A percentile compares a stretch with the other conserved stretches of the same genome.
phyloP scores from a whole-genome alignment of 2,329 filamentous ascomycete species.

The Massarina eburnea region DNA sequence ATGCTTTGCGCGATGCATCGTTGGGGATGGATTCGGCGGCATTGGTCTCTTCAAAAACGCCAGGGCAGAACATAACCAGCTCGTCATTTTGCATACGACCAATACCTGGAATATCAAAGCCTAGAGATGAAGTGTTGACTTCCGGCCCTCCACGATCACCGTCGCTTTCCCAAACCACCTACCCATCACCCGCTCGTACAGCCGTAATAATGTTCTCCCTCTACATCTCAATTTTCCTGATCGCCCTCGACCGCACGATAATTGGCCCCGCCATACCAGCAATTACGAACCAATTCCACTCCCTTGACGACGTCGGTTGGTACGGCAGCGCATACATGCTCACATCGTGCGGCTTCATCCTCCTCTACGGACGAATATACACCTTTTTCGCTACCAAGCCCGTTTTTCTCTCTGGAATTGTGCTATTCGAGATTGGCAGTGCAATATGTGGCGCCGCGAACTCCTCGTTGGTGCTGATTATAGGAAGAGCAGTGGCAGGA shows the following conservation, averaged over 20 bases:
- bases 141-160: background rate
- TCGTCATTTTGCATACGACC: too few relatives aligned
- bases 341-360: conserved; percentile 43
- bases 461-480: conserved; percentile 29
- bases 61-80: too few relatives aligned
- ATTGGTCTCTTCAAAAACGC: conserved; percentile 9
- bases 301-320: conserved; percentile 48
- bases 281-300: conserved; percentile 50
- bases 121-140: background rate
- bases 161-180: conserved; percentile 7
- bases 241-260: conserved; percentile 47
- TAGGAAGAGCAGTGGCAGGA: conserved; percentile 35
- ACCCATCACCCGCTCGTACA: conserved; percentile 28
- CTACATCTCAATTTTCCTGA: conserved; percentile 37
- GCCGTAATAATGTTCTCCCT: conserved; percentile 32
- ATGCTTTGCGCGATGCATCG: background rate
- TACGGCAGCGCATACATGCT: conserved; percentile 46
- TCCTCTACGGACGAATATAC: conserved; percentile 51
- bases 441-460: conserved; percentile 54
- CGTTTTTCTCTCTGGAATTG: conserved; percentile 52
- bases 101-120: background rate
- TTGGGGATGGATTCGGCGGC: conserved; percentile 13
- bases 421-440: conserved; percentile 54
- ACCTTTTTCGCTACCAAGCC: conserved; percentile 53
- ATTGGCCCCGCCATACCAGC: conserved; percentile 49